A percentile compares a stretch with the other conserved stretches of the same genome.
These are phyloP conservation scores for Fusarium goolgardi DNA, from an alignment of 2,329 filamentous ascomycete species.

Conservation along the genomic window DNA sequence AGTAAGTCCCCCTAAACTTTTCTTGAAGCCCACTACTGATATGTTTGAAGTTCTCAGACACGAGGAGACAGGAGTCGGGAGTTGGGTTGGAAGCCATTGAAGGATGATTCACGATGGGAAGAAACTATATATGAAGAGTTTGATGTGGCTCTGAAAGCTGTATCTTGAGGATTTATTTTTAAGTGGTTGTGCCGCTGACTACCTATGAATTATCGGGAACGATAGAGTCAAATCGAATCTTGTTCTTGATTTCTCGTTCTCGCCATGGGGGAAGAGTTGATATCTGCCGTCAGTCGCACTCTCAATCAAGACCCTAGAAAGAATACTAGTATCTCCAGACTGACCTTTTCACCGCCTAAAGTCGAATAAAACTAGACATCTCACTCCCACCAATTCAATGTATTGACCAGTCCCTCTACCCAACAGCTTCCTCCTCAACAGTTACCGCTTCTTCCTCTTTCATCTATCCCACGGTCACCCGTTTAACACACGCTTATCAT, in stretches of 20 bases:
- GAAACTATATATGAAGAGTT: constrained; percentile 11
- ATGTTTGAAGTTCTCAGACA: neutral
- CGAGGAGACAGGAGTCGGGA: constrained; percentile 1
- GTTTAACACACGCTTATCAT: constrained; percentile 6
- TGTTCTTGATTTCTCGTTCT: neutral
- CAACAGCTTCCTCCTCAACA: neutral
- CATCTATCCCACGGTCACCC: constrained; percentile 16
- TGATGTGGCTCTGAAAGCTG: neutral
- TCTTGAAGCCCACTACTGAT: fast-evolving
- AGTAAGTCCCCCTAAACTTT: neutral
- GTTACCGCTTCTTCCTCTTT: neutral
- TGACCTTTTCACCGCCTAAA: too few species aligned
- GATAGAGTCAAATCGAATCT: neutral
- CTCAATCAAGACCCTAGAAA: neutral
- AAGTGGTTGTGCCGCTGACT: neutral
- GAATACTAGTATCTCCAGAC: fast-evolving
- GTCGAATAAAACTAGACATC: too few species aligned
- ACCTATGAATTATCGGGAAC: neutral
- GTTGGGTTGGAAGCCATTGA: constrained; percentile 6
- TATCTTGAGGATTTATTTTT: neutral
- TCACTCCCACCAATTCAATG: neutral
- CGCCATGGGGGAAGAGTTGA: neutral
- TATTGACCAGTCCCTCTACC: neutral
- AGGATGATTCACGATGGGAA: constrained; percentile 8
- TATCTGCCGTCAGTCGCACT: too few species aligned